These are phyloP conservation scores for Rickenella mellea DNA, from an alignment of 768 basidiomycete species.

Conservation along the genomic window DNA sequence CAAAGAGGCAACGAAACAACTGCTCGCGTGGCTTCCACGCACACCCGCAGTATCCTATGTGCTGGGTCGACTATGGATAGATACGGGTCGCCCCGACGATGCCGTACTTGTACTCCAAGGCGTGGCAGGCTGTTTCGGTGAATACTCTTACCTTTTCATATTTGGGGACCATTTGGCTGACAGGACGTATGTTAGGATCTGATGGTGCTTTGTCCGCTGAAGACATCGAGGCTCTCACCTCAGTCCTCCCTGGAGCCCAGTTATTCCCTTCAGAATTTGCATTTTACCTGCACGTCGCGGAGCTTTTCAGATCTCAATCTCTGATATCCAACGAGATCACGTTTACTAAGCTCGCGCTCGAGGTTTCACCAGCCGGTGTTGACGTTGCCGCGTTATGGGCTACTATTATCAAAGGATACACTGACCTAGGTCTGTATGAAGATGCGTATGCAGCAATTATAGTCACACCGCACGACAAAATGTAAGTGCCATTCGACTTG, in stretches of 20 bases:
- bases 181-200: slow-evolving; percentile 24
- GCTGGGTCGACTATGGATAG: slow-evolving; percentile 55
- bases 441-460: slow-evolving; percentile 80
- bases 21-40: slow-evolving; percentile 70
- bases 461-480: slow-evolving; percentile 60
- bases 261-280: slow-evolving; percentile 52
- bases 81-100: slow-evolving; percentile 61
- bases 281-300: slow-evolving; percentile 71
- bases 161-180: too few species aligned
- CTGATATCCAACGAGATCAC: slow-evolving; percentile 52
- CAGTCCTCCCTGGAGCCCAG: slow-evolving; percentile 50
- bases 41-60: slow-evolving; percentile 73
- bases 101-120: slow-evolving; percentile 65
- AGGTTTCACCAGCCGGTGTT: slow-evolving; percentile 42
- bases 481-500: slow-evolving; percentile 45
- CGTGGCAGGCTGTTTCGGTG: slow-evolving; percentile 69
- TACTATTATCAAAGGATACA: slow-evolving; percentile 65
- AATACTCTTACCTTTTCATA: slow-evolving; percentile 15
- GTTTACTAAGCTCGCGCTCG: slow-evolving; percentile 76
- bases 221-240: slow-evolving; percentile 52
- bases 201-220: slow-evolving; percentile 44
- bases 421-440: slow-evolving; percentile 68
- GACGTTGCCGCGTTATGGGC: slow-evolving; percentile 71
- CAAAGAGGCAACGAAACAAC: slow-evolving; percentile 47
- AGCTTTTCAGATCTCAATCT: slow-evolving; percentile 57